Evolutionary conservation across 129 eudicot species (phyloP).

Genomic region (Saussurea involucrata): DNA sequence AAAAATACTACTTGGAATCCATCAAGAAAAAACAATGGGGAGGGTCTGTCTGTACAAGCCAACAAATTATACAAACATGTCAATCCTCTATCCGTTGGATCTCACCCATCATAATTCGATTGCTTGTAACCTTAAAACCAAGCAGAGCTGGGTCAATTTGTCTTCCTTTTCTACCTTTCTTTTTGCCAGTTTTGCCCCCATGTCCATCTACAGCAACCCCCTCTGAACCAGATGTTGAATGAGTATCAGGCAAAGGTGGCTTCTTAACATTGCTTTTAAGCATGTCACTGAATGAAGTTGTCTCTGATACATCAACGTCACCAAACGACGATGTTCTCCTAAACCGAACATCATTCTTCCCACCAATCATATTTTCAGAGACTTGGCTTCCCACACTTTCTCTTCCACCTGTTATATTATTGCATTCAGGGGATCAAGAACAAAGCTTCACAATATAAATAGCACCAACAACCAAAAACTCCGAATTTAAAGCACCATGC

Average conservation of each 20-base stretch:
- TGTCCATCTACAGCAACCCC: constrained; percentile 29
- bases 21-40: not conserved
- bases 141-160: constrained; percentile 37
- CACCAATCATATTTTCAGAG: constrained; percentile 25
- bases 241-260: constrained; percentile 17
- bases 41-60: constrained; percentile 18
- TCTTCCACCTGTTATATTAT: not conserved
- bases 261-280: constrained; percentile 59
- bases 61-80: not conserved
- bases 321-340: constrained; percentile 53
- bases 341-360: constrained; percentile 39
- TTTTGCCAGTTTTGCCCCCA: constrained; percentile 14
- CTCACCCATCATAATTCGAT: constrained; percentile 37
- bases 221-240: constrained; percentile 11
- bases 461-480: too few species aligned
- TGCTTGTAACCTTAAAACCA: constrained; percentile 34
- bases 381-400: constrained; percentile 17
- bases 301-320: constrained; percentile 56
- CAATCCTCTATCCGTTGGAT: constrained; percentile 27
- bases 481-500: too few species aligned
- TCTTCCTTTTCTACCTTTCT: constrained; percentile 17
- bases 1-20: not conserved
- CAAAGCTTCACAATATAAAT: too few species aligned
- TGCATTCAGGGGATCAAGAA: too few species aligned
- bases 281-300: constrained; percentile 68